These are phyloP conservation scores for Petrea volubilis DNA, from an alignment of 257 asterid species.

Conservation along the genomic window DNA sequence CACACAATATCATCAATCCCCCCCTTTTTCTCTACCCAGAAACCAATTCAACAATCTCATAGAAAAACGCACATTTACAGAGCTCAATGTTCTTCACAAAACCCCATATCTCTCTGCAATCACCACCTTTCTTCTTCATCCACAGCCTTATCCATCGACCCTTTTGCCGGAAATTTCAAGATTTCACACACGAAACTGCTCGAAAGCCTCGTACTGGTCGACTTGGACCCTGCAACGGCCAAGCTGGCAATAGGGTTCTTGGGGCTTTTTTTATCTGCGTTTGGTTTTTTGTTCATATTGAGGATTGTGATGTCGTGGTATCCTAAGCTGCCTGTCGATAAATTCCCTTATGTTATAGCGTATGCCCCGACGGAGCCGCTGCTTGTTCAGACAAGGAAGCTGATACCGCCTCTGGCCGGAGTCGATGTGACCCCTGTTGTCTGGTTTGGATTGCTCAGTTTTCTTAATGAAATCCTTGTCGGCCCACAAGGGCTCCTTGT, in stretches of 20 bases:
- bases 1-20: no score
- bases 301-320: slow-evolving; percentile 94
- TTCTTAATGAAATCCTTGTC: slow-evolving; percentile 73
- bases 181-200: slow-evolving; percentile 17
- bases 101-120: slow-evolving; percentile 21
- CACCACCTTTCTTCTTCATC: slow-evolving; percentile 26
- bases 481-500: slow-evolving; percentile 96
- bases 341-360: slow-evolving; percentile 80
- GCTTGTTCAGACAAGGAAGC: slow-evolving; percentile 67
- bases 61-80: slow-evolving; percentile 7
- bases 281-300: slow-evolving; percentile 68
- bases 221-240: slow-evolving; percentile 81
- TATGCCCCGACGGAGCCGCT: slow-evolving; percentile 94
- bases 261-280: slow-evolving; percentile 78
- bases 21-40: no score
- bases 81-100: slow-evolving; percentile 33
- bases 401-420: slow-evolving; percentile 86
- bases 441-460: slow-evolving; percentile 88
- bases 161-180: slow-evolving; percentile 14
- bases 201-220: slow-evolving; percentile 46
- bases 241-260: slow-evolving; percentile 60
- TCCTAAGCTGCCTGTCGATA: slow-evolving; percentile 79
- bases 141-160: slow-evolving; percentile 19
- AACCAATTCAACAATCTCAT: not conserved
- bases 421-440: slow-evolving; percentile 98